Percentiles rank a stretch among this genome's conserved stretches.
These are phyloP conservation scores for Ramularia endophylla DNA, from an alignment of 2,329 filamentous ascomycete species.

Conservation along the genomic window DNA sequence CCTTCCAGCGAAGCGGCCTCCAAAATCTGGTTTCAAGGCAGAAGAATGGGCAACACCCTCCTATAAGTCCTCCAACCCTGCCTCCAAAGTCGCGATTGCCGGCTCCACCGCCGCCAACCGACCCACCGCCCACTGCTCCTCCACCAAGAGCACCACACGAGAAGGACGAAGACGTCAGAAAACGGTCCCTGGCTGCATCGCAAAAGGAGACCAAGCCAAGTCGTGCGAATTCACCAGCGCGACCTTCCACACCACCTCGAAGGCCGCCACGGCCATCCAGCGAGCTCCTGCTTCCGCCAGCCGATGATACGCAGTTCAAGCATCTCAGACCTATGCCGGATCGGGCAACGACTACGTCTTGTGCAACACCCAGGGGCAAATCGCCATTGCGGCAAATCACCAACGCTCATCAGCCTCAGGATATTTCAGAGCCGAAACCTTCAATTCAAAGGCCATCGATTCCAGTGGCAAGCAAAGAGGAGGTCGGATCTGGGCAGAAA, in stretches of 20 bases:
- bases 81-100: slow-evolving; percentile 5
- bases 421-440: no score
- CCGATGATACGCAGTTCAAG: slow-evolving; percentile 1
- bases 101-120: background rate
- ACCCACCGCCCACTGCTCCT: background rate
- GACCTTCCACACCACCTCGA: slow-evolving; percentile 18
- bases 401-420: background rate
- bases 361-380: slow-evolving; percentile 9
- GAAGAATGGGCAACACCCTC: background rate
- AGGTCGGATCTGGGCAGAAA: no score
- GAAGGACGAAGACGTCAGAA: background rate
- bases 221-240: slow-evolving; percentile 5
- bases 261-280: slow-evolving; percentile 18
- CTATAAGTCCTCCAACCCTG: slow-evolving; percentile 1
- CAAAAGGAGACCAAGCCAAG: slow-evolving; percentile 2
- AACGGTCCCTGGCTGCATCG: background rate
- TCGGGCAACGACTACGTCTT: slow-evolving; percentile 11
- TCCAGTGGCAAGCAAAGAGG: no score
- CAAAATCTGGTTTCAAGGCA: slow-evolving; percentile 6
- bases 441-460: no score
- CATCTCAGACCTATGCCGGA: slow-evolving; percentile 5
- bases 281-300: slow-evolving; percentile 12
- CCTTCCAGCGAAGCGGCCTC: background rate
- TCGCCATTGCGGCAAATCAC: slow-evolving; percentile 9
- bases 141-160: background rate